Evolutionary conservation across 805 yeast genomes (phyloP), one percentile per base, ranked within the genome.

Genomic region (Isabelozyma pseudorhagii): DNA sequence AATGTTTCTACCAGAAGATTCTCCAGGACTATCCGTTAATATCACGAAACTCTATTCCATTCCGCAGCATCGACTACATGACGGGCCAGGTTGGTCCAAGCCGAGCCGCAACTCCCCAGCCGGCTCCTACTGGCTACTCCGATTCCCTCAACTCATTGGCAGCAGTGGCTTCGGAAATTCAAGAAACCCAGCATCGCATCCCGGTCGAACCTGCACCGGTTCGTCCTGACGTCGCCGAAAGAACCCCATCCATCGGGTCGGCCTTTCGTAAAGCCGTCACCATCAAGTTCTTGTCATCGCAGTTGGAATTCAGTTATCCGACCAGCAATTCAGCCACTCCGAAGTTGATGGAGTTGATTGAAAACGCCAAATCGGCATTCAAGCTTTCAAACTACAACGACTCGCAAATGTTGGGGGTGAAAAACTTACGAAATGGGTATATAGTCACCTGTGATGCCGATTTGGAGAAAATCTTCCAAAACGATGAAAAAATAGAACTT

Each of bases 341-440:
- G 2, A 85, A 94, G 0, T 69, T 84, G 39, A 60, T 77, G 28
- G 98, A 92, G 66, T 68, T 92, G n/a, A 58, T 90, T 10, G 88
- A 87, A 49, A 91, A 90, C 62, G 90, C 89, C 13, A 82, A 81
- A 48, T 72, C 77, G 46, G 87, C 92, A 21, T 92, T 92, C 64
- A 78, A 80, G 34, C 50, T 66, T 14, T 28, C 38, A 27, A 51
- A 50, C 34, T 50, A 52, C 14, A 31, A 31, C 5, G 36, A 31
- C 36, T 31, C 36, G 8, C 46, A 53, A 17, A 56, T 53, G 14
- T 54, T 71, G 41, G 69, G 69, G 8, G 51, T 73, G 41, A 56
- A 64, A 40, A 62, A 69, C 46, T 38, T 54, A 43, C 54, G 50
- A 18, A 59, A 59, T 17, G 70, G 72, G 8, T 48, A 48, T 0